Evolutionary conservation across 345 rosid species (phyloP).

Genomic region (Salix koriyanagi): DNA sequence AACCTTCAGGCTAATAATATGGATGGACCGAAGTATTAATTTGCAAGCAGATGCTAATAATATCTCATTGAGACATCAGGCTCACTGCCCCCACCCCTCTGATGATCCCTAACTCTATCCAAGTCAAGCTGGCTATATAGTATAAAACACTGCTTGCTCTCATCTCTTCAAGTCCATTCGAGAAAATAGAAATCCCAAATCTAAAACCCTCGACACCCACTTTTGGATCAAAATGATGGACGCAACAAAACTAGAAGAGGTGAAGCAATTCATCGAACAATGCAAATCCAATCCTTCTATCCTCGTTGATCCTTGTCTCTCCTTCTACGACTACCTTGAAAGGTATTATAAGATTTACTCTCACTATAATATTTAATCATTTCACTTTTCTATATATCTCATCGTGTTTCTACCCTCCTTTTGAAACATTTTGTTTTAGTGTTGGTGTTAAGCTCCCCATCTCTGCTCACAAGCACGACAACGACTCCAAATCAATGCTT

Average conservation of each 20-base stretch:
- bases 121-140: no score
- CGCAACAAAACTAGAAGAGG: constrained; percentile 45
- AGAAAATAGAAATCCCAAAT: neutral
- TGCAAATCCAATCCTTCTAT: constrained; percentile 80
- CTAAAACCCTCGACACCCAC: neutral
- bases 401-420: neutral
- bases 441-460: constrained; percentile 77
- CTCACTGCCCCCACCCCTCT: no score
- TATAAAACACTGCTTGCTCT: no score
- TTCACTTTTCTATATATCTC: neutral
- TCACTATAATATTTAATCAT: neutral
- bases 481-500: constrained; percentile 50
- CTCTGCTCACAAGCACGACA: constrained; percentile 26
- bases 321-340: constrained; percentile 87
- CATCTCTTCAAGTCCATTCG: no score
- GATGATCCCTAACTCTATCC: no score
- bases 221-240: constrained; percentile 36
- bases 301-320: constrained; percentile 69
- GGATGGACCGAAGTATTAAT: no score
- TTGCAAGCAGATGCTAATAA: no score
- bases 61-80: no score
- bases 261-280: constrained; percentile 64
- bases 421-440: constrained; percentile 34
- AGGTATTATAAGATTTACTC: constrained; percentile 34
- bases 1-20: no score